A percentile compares a stretch with the other conserved stretches of the same genome.
Evolutionary conservation across 1,284 basidiomycete genomes (phyloP).

Genomic region (Austroboletus novae-zelandiae): DNA sequence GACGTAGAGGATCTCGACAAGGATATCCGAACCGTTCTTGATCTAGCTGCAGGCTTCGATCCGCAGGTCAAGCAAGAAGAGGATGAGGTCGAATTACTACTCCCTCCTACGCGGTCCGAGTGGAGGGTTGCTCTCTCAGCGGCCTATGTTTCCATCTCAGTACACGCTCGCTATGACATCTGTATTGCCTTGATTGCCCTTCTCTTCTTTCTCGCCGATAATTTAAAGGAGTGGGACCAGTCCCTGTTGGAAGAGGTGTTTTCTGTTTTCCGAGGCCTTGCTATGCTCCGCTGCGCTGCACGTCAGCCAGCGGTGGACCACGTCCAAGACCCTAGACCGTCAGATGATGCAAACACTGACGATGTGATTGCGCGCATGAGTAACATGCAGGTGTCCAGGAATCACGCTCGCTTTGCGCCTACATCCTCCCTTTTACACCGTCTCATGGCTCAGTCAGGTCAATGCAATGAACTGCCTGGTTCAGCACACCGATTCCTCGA

Average conservation of each 20-base stretch:
- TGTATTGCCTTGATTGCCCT: conserved; percentile 63
- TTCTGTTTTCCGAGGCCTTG: conserved; percentile 72
- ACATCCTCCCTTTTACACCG: conserved; percentile 72
- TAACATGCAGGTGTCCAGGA: conserved; percentile 67
- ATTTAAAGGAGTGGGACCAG: conserved; percentile 60
- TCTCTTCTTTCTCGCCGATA: conserved; percentile 68
- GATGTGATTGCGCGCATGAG: conserved; percentile 65
- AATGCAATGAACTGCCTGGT: conserved; percentile 45
- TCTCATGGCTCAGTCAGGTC: conserved; percentile 54
- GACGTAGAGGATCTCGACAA: conserved; percentile 54
- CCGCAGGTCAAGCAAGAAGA: conserved; percentile 71
- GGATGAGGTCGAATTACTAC: conserved; percentile 57
- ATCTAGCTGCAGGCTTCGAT: conserved; percentile 68
- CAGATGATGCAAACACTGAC: conserved; percentile 45
- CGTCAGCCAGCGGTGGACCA: conserved; percentile 56
- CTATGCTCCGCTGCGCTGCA: conserved; percentile 60
- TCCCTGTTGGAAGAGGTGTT: conserved; percentile 69
- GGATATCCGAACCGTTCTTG: conserved; percentile 54
- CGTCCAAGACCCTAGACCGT: conserved; percentile 26
- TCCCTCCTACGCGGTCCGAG: conserved; percentile 51
- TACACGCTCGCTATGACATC: conserved; percentile 72
- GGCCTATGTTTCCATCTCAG: conserved; percentile 57
- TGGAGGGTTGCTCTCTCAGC: conserved; percentile 63
- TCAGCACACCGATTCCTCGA: conserved; percentile 70
- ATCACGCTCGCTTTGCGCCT: conserved; percentile 45